Evolutionary conservation across 306 rosid species (phyloP).

Genomic region (Vigna hirtella): DNA sequence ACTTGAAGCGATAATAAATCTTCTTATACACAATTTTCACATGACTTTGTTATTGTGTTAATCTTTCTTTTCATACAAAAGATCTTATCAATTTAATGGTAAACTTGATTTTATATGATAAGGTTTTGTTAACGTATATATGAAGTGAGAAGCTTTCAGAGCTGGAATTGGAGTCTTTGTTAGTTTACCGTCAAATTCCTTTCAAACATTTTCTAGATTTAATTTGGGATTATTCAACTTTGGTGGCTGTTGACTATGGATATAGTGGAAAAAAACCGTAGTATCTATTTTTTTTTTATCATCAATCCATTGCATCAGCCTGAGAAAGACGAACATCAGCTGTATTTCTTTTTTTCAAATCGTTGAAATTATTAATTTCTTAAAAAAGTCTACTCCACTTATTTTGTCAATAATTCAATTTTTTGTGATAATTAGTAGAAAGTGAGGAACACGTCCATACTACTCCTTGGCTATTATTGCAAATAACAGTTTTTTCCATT

Average conservation of each 20-base stretch:
- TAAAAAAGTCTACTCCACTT: not conserved
- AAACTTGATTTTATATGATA: not conserved
- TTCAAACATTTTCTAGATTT: not conserved
- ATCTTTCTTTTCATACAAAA: slow-evolving; percentile 1
- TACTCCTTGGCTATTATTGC: not conserved
- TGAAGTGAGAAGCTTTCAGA: not conserved
- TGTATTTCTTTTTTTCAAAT: not conserved
- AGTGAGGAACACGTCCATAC: not conserved
- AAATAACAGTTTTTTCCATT: not conserved
- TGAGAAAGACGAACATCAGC: slow-evolving; percentile 20
- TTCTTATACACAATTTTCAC: not conserved
- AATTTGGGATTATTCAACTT: slow-evolving; percentile 34
- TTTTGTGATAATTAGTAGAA: not conserved
- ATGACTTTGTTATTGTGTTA: not conserved
- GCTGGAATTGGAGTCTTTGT: not conserved
- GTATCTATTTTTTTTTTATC: not conserved
- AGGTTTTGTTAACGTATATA: not conserved
- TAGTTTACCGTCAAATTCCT: slow-evolving; percentile 10
- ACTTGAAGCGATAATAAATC: not conserved
- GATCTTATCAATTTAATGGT: not conserved
- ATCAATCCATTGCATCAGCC: slow-evolving; percentile 35
- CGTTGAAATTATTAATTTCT: slow-evolving; percentile 15
- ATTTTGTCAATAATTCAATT: slow-evolving; percentile 8
- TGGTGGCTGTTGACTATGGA: slow-evolving; percentile 37
- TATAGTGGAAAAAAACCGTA: slow-evolving; percentile 5